A percentile compares a stretch with the other conserved stretches of the same genome.
These are phyloP conservation scores for Globisporangium polare DNA, from an alignment of 352 stramenopile species.

Conservation along the genomic window DNA sequence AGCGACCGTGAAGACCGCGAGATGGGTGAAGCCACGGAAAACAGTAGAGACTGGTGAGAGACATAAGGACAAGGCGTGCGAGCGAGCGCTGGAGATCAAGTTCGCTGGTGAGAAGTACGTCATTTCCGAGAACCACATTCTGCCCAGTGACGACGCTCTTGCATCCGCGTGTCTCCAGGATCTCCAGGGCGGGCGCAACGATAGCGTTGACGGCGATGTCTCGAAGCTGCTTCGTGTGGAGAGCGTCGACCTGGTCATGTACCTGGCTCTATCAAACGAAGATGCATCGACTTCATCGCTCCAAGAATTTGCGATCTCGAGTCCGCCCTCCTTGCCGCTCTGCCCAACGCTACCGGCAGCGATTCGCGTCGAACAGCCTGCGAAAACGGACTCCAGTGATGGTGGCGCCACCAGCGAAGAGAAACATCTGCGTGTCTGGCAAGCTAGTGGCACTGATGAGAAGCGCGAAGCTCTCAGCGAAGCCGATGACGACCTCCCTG, in stretches of 20 bases:
- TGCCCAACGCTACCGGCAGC: neutral
- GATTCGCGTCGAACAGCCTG: neutral
- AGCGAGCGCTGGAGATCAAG: neutral
- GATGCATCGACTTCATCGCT: neutral
- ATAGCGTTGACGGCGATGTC: neutral
- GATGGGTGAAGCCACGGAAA: neutral
- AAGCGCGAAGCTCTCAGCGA: neutral
- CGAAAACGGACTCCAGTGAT: neutral
- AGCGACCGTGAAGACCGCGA: neutral
- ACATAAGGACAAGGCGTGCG: neutral
- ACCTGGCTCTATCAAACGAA: neutral
- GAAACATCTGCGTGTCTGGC: neutral
- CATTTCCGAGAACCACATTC: neutral
- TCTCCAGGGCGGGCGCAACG: neutral
- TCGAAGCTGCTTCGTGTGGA: slow-evolving; percentile 8
- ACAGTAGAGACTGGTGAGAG: neutral
- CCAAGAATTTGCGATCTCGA: neutral
- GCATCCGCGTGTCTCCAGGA: neutral
- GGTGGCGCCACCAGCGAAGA: neutral
- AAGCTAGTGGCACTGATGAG: neutral
- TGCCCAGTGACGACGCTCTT: neutral
- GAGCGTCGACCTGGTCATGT: slow-evolving; percentile 3
- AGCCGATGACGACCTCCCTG: neutral
- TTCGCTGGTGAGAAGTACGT: slow-evolving; percentile 8
- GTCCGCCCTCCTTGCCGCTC: neutral